Conservation (phyloP, 1,284 basidiomycete species). For the Boletus subluridellus region DNA sequence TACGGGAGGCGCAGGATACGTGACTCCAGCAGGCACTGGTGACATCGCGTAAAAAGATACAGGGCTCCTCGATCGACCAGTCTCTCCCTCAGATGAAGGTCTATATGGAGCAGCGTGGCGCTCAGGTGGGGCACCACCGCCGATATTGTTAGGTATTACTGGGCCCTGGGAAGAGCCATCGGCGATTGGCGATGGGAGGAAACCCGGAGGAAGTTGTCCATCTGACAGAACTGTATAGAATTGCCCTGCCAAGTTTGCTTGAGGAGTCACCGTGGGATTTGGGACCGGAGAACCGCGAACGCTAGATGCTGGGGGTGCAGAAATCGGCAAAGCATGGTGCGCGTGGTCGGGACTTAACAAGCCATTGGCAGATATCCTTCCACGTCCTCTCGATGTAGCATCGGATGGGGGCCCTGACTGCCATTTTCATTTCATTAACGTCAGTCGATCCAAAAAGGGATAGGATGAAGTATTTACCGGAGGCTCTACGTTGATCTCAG, state of each 20-base stretch:
- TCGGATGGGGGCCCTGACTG: conserved; percentile 34
- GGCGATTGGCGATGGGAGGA: conserved; percentile 4
- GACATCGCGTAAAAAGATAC: conserved; percentile 30
- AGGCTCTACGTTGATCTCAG: conserved; percentile 33
- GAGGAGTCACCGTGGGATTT: conserved; percentile 10
- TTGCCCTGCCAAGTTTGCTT: conserved; percentile 12
- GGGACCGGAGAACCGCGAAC: conserved; percentile 14
- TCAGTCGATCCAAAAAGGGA: conserved; percentile 17
- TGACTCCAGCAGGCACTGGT: conserved; percentile 27
- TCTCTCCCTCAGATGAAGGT: conserved; percentile 23
- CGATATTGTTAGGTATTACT: conserved; percentile 21
- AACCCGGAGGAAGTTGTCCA: conserved; percentile 17
- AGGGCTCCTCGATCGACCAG: conserved; percentile 20
- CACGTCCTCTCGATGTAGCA: conserved; percentile 33
- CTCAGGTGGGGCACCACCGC: conserved; percentile 9
- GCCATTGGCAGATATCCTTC: conserved; percentile 7
- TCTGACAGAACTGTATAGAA: conserved; percentile 12
- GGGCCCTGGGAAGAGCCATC: conserved; percentile 15
- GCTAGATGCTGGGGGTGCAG: conserved; percentile 12
- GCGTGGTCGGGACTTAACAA: conserved; percentile 35
- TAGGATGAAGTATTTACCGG: conserved; percentile 22
- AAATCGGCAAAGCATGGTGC: conserved; percentile 26
- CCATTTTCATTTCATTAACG: conserved; percentile 9
- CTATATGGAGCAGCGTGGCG: conserved; percentile 12
- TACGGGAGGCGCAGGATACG: conserved; percentile 29